Evolutionary conservation across 306 rosid genomes (phyloP), one percentile per base, ranked within the genome.

Genomic region (Cucumis melo): DNA sequence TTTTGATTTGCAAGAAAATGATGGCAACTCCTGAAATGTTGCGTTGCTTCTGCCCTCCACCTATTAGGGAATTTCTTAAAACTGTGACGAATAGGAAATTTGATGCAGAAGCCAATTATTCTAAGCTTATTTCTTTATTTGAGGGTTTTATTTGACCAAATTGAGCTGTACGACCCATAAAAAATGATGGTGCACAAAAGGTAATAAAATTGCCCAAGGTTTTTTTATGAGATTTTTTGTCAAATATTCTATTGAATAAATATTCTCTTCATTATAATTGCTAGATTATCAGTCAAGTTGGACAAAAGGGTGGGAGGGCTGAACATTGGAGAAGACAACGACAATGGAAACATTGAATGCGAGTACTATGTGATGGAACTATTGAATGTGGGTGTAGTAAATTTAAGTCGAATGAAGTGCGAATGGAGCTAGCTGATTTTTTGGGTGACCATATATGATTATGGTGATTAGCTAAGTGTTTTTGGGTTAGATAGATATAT

Each of bases 1-100:
- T 91, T 83, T 93, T 85, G 71, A 89, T 88, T 42, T 81, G 86
- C 80, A 82, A 85, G 58, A 93, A 91, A 85, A 93, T 91, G 87
- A 93, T 91, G 98, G 93, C 90, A 78, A 88, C 98, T 78, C 91
- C 98, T 72, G 98, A 93, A 87, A 88, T 90, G 87, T 77, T 93
- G 81, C 91, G 97, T 83, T 89, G 97, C 85, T 87, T 86, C 87
- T 93, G 97, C 81, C 98, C 97, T 19, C 80, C 91, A 73, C 92
- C 98, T 78, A 84, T 93, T 55, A 91, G 77, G 80, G 92, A 87
- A 65, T 93, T 93, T 88, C 96, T 93, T 65, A 96, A 91, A 86
- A 77, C 74, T 62, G 98, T 93, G 75, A 97, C 91, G 79, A 93
- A 87, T 85, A 91, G 91, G 98, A 93, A 86, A 84, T 93, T 93